Evolutionary conservation across 331 rosid species (phyloP).

Genomic region (Acacia pycnantha): DNA sequence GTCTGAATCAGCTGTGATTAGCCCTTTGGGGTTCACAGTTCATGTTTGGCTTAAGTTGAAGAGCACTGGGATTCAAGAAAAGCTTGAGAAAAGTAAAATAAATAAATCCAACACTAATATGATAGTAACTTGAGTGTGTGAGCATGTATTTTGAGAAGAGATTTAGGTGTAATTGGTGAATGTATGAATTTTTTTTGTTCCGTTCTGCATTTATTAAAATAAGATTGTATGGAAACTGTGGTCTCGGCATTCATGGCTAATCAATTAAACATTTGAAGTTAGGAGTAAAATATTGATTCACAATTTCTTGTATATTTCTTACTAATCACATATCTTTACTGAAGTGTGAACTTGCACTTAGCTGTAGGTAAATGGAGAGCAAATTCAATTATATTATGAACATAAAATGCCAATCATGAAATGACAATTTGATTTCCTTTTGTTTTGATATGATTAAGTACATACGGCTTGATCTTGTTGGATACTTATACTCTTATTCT

Average conservation of each 20-base stretch:
- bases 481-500: conserved; percentile 69
- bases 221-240: not conserved
- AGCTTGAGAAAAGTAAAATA: not conserved
- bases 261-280: not conserved
- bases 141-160: not conserved
- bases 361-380: not conserved
- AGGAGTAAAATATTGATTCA: conserved; percentile 11
- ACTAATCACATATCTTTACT: not conserved
- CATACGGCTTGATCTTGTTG: conserved; percentile 23
- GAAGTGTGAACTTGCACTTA: conserved; percentile 16
- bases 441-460: conserved; percentile 10
- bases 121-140: not conserved
- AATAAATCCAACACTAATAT: not conserved
- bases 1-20: not conserved
- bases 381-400: not conserved
- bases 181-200: not conserved
- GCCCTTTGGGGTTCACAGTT: not conserved
- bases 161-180: not conserved
- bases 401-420: conserved; percentile 1
- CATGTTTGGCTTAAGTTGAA: not conserved
- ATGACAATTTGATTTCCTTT: conserved; percentile 7
- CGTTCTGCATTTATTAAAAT: not conserved
- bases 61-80: not conserved
- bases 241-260: not conserved
- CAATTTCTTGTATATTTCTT: not conserved